Percentiles rank a stretch among this genome's conserved stretches.
phyloP scores from a whole-genome alignment of 805 yeast species.

The Pichia membranifaciens region DNA sequence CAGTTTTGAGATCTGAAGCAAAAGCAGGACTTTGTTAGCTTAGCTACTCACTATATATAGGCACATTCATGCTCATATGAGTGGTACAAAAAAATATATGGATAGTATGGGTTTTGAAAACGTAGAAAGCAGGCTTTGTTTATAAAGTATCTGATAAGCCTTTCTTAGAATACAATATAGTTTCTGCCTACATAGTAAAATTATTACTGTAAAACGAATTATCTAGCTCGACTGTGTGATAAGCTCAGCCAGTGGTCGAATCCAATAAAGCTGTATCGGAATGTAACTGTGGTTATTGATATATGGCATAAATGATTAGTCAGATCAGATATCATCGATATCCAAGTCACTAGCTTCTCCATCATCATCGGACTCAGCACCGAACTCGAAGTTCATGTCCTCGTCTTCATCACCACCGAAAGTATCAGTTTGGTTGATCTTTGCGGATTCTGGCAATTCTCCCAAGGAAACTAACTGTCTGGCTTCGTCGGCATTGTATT shows the following conservation, averaged over 20 bases:
- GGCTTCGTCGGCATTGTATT: constrained; percentile 96
- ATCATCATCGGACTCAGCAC: constrained; percentile 79
- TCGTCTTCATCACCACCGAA: constrained; percentile 96
- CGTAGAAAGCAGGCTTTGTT: neutral
- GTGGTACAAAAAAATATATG: too few species aligned
- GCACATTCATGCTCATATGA: too few species aligned
- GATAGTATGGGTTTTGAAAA: neutral
- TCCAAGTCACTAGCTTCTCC: constrained; percentile 69
- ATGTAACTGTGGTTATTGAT: too few species aligned
- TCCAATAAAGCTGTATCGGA: too few species aligned
- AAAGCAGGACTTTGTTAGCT: too few species aligned
- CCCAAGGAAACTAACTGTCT: constrained; percentile 93
- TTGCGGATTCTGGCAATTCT: constrained; percentile 94
- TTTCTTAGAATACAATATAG: too few species aligned
- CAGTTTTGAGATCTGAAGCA: constrained; percentile 44
- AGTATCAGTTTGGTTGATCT: constrained; percentile 95
- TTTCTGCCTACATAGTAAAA: too few species aligned
- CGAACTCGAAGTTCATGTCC: constrained; percentile 97
- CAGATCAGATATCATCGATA: constrained; percentile 81
- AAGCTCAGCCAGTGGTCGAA: too few species aligned
- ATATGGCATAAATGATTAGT: neutral
- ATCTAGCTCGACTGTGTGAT: too few species aligned
- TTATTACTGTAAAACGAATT: too few species aligned
- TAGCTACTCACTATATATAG: too few species aligned
- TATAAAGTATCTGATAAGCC: neutral